Base-by-base conservation (phyloP, 2,329 filamentous ascomycete species). In the Colletotrichum orchidophilum region DNA sequence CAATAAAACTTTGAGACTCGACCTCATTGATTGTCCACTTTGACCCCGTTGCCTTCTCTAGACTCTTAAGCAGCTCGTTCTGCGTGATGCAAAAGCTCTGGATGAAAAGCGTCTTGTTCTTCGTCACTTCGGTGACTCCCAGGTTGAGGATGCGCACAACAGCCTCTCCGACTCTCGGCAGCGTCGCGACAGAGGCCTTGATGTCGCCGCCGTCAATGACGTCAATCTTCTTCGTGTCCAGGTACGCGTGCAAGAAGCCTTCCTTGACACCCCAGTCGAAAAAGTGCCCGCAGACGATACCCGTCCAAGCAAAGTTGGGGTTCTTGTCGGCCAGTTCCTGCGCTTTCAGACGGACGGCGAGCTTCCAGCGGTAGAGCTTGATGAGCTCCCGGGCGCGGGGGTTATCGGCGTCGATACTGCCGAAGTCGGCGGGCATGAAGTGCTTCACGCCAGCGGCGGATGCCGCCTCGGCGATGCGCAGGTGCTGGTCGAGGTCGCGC, bases 41-140 rank as follows among this genome's bases (percentile, higher is more conserved):
- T 6, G 64, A 62, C 1, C 77, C 77, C 6, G 76, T 80, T 1
- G 79, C 81, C 70, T 75, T 76, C 67, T 82, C 79, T 35, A 83
- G 74, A 15, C 80, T 74, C 2, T 62, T 70, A 27, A 82, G 75
- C 12, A 83, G 75, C 46, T 81, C 78, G 9, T 78, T 75, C 74
- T 83, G 81, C 13, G 78, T 77, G 12, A 82, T 79, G 63, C 80
- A 82, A 73, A 83, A 83, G 74, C 80, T 82, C 76, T 83, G 81
- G 6, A 83, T 69, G 65, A 82, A 82, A n/a, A 83, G 66, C 26
- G 81, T 77, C 67, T 73, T 74, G 66, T 83, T 81, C 70, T 63
- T 73, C 5, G 80, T 80, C 53, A 75, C 75, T 29, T 78, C 77
- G 2, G 73, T 73, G 33, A 74, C 54, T 11, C 72, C 68, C 54